Percentiles rank a stretch among this genome's conserved stretches.
Evolutionary conservation across 306 rosid species (phyloP).

Genomic region (Vigna nakashimae): DNA sequence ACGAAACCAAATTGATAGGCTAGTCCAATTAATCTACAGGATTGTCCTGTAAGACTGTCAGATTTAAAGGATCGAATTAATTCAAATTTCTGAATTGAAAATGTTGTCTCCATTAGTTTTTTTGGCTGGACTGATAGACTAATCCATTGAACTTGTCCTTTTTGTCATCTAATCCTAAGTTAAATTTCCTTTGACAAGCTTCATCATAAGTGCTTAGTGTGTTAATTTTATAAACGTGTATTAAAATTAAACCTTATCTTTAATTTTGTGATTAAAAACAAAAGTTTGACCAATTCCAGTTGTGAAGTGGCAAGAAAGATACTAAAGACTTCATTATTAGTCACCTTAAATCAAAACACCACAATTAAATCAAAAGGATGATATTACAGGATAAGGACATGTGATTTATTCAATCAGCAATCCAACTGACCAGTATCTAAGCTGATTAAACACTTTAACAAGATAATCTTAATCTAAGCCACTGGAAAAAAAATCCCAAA

Average conservation of each 20-base stretch:
- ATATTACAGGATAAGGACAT: neutral
- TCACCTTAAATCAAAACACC: conserved; percentile 5
- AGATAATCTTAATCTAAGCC: neutral
- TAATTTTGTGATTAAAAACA: neutral
- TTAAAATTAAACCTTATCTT: neutral
- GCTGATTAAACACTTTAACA: neutral
- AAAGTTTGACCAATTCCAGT: too few relatives aligned
- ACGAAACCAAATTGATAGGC: too few relatives aligned
- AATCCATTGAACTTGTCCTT: too few relatives aligned
- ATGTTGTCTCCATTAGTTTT: too few relatives aligned
- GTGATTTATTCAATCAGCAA: neutral
- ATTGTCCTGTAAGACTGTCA: too few relatives aligned
- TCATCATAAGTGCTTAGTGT: neutral
- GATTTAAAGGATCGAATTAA: too few relatives aligned
- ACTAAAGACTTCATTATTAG: neutral
- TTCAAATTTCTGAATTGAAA: too few relatives aligned
- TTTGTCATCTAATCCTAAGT: too few relatives aligned
- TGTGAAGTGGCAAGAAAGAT: neutral
- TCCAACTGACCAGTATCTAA: neutral
- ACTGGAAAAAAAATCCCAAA: neutral
- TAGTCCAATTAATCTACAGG: too few relatives aligned
- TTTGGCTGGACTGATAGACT: too few relatives aligned
- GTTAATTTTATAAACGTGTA: neutral
- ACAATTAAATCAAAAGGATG: neutral
- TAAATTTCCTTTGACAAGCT: too few relatives aligned